Conservation (phyloP, 2,329 filamentous ascomycete genomes). For the Pseudocercospora fijiensis region DNA sequence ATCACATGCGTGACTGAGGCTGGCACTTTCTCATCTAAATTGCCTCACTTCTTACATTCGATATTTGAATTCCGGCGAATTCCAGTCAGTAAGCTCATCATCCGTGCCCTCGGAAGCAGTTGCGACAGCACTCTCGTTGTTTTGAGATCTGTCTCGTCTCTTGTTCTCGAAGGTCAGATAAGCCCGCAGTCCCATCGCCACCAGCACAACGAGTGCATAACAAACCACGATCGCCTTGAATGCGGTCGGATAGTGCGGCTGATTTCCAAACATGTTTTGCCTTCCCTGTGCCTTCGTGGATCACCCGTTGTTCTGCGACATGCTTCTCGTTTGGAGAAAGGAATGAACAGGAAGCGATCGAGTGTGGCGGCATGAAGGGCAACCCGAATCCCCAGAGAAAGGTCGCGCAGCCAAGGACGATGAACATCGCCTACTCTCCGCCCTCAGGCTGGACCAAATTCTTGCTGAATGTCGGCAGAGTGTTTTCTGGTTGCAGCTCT, state of each 20-base stretch:
- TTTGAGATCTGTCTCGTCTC: constrained; percentile 32
- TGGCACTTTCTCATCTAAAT: not conserved
- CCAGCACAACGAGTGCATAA: constrained; percentile 52
- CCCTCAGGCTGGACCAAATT: too few relatives aligned
- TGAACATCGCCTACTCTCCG: too few relatives aligned
- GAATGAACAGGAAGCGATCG: constrained; percentile 18
- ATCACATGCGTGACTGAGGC: not conserved
- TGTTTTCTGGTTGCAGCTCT: not conserved
- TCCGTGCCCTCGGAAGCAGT: constrained; percentile 41
- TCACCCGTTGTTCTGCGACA: constrained; percentile 19
- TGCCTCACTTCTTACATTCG: constrained; percentile 42
- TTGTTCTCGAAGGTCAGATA: constrained; percentile 53
- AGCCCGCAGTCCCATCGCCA: constrained; percentile 47
- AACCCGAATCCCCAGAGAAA: constrained; percentile 24
- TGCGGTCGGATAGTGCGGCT: constrained; percentile 50
- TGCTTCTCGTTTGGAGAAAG: constrained; percentile 19
- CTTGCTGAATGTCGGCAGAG: constrained; percentile 16
- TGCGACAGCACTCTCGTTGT: constrained; percentile 36
- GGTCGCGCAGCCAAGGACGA: constrained; percentile 27
- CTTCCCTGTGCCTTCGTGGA: constrained; percentile 19
- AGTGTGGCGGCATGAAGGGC: constrained; percentile 22
- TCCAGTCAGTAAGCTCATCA: constrained; percentile 61
- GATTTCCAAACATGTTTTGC: constrained; percentile 17
- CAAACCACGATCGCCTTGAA: constrained; percentile 58
- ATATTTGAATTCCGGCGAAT: constrained; percentile 60